These are phyloP conservation scores for Lachnellula subtilissima DNA, from an alignment of 2,329 filamentous ascomycete genomes.

Conservation along the genomic window DNA sequence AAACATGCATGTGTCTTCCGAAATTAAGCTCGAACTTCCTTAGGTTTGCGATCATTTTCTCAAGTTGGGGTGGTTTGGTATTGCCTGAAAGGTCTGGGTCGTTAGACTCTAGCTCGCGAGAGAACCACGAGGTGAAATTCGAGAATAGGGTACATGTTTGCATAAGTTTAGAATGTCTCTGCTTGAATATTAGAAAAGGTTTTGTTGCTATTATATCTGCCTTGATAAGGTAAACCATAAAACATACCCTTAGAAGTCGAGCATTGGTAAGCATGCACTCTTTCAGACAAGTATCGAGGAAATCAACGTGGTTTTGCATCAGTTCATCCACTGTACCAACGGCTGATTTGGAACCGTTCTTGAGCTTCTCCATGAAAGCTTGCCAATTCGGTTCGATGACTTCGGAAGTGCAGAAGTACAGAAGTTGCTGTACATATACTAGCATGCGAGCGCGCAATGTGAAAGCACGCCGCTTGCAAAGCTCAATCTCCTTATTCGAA, in stretches of 20 bases:
- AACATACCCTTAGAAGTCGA: slow-evolving; percentile 72
- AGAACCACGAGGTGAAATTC: neutral
- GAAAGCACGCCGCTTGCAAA: slow-evolving; percentile 87
- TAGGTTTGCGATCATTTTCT: neutral
- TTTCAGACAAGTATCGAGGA: slow-evolving; percentile 90
- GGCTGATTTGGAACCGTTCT: slow-evolving; percentile 38
- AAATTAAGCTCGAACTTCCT: neutral
- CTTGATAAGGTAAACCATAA: slow-evolving; percentile 34
- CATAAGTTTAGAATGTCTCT: neutral
- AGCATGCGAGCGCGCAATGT: slow-evolving; percentile 87
- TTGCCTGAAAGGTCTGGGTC: neutral
- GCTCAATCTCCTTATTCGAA: slow-evolving; percentile 67
- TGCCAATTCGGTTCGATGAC: slow-evolving; percentile 97
- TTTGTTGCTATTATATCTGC: neutral
- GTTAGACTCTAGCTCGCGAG: neutral
- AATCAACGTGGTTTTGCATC: slow-evolving; percentile 97
- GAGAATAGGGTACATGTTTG: neutral
- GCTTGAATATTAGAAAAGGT: neutral
- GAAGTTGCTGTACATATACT: slow-evolving; percentile 87
- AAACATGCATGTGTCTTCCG: neutral
- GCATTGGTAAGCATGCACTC: slow-evolving; percentile 97
- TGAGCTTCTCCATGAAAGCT: slow-evolving; percentile 76
- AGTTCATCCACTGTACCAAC: slow-evolving; percentile 82
- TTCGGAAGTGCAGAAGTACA: slow-evolving; percentile 92
- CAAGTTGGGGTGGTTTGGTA: neutral